phyloP scores from a whole-genome alignment of 2,329 filamentous ascomycete species.

The Pleurostoma richardsiae region DNA sequence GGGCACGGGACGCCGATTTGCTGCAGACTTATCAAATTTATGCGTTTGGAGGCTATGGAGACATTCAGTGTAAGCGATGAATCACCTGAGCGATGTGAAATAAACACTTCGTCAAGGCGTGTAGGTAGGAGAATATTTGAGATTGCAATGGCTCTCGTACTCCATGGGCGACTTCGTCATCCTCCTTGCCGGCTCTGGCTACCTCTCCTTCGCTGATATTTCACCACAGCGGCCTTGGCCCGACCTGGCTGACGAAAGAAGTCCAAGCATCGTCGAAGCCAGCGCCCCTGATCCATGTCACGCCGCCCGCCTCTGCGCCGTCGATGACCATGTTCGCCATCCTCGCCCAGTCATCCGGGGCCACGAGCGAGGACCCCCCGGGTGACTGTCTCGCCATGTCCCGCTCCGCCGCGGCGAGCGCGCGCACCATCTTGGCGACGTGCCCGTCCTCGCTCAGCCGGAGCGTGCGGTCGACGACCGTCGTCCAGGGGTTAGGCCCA shows the following conservation, averaged over 20 bases:
- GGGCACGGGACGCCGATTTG: no score
- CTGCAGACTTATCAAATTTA: no score
- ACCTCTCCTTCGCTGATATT: not conserved
- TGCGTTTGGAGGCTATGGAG: no score
- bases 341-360: not conserved
- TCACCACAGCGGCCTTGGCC: not conserved
- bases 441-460: conserved; percentile 52
- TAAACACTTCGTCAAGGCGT: no score
- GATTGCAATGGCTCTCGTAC: not conserved
- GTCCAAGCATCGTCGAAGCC: not conserved
- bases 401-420: conserved; percentile 46
- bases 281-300: not conserved
- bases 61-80: no score
- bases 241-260: not conserved
- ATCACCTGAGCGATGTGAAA: no score
- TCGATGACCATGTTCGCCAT: not conserved
- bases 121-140: no score
- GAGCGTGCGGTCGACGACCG: conserved; percentile 39
- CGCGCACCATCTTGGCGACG: conserved; percentile 50
- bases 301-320: not conserved
- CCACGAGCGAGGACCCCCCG: not conserved
- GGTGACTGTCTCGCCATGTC: not conserved
- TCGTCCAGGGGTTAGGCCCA: conserved; percentile 33
- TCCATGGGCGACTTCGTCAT: not conserved
- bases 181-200: not conserved